phyloP scores from a whole-genome alignment of 2,329 filamentous ascomycete species.

The Fusarium pseudoanthophilum region DNA sequence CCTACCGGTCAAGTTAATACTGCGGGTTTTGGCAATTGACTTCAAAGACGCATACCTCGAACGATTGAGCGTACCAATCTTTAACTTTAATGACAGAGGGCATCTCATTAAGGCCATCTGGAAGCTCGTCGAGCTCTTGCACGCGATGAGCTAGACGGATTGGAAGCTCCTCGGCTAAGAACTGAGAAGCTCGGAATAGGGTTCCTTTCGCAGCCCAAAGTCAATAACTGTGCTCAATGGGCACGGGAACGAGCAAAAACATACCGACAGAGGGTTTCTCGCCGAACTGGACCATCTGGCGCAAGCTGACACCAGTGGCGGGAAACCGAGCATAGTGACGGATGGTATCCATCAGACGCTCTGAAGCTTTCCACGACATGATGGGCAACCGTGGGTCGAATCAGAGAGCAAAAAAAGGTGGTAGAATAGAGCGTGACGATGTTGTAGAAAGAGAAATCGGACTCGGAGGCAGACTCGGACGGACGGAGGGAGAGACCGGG shows the following conservation, averaged over 20 bases:
- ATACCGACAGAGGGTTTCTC: conserved; percentile 90
- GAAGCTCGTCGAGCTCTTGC: conserved; percentile 89
- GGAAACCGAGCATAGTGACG: conserved; percentile 97
- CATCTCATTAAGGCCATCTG: conserved; percentile 98
- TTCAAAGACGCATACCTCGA: conserved; percentile 74
- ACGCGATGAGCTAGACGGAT: conserved; percentile 97
- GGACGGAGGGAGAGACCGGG: conserved; percentile 42
- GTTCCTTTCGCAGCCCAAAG: conserved; percentile 70
- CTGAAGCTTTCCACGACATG: conserved; percentile 95
- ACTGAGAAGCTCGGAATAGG: conserved; percentile 96
- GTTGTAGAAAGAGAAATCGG: conserved; percentile 28
- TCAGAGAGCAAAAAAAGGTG: conserved; percentile 17
- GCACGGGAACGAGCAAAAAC: conserved; percentile 79
- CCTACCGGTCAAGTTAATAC: conserved; percentile 60
- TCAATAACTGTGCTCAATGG: conserved; percentile 69
- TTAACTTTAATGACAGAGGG: conserved; percentile 93
- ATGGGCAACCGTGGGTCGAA: conserved; percentile 36
- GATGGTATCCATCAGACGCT: conserved; percentile 95
- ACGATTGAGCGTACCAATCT: conserved; percentile 99
- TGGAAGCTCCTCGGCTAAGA: conserved; percentile 96
- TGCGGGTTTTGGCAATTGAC: neutral
- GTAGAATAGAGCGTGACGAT: conserved; percentile 11
- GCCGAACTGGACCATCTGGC: conserved; percentile 99
- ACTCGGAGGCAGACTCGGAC: conserved; percentile 42
- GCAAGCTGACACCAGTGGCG: conserved; percentile 92